phyloP scores from a whole-genome alignment of 1,139 yeast species.

The Nakaseomyces delphensis region DNA sequence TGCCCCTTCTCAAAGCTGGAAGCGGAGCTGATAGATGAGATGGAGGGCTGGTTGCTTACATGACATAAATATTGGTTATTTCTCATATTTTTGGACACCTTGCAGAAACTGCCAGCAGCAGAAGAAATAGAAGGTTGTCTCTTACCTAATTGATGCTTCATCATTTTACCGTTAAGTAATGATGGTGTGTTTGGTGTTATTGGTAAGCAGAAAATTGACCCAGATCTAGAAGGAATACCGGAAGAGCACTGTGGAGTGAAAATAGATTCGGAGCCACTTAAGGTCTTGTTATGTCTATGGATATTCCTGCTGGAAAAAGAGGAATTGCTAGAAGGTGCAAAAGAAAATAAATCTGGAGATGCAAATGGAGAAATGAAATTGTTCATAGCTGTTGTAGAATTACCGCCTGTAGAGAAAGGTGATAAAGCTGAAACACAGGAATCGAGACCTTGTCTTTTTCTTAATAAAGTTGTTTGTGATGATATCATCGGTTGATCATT shows the following conservation, averaged over 20 bases:
- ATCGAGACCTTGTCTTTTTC: constrained; percentile 6
- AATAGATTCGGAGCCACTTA: constrained; percentile 3
- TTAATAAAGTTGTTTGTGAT: constrained; percentile 3
- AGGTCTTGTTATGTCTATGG: neutral
- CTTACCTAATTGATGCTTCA: neutral
- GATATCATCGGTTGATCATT: constrained; percentile 6
- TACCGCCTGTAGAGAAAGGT: neutral
- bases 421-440: constrained; percentile 4
- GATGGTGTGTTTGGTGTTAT: constrained; percentile 5
- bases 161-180: constrained; percentile 3
- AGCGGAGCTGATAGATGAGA: constrained; percentile 6
- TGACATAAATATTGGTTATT: constrained; percentile 5
- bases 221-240: constrained; percentile 3
- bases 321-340: constrained; percentile 5
- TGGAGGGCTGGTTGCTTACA: constrained; percentile 4
- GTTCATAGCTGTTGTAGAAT: constrained; percentile 6
- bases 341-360: constrained; percentile 6
- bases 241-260: constrained; percentile 5
- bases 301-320: neutral
- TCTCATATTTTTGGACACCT: constrained; percentile 1
- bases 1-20: constrained; percentile 5
- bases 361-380: constrained; percentile 7
- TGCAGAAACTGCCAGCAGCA: constrained; percentile 1
- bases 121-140: constrained; percentile 4
- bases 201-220: constrained; percentile 5